A percentile compares a stretch with the other conserved stretches of the same genome.
Evolutionary conservation across 192 early-diverging fungal genomes (phyloP).

Genomic region (Podila clonocystis): DNA sequence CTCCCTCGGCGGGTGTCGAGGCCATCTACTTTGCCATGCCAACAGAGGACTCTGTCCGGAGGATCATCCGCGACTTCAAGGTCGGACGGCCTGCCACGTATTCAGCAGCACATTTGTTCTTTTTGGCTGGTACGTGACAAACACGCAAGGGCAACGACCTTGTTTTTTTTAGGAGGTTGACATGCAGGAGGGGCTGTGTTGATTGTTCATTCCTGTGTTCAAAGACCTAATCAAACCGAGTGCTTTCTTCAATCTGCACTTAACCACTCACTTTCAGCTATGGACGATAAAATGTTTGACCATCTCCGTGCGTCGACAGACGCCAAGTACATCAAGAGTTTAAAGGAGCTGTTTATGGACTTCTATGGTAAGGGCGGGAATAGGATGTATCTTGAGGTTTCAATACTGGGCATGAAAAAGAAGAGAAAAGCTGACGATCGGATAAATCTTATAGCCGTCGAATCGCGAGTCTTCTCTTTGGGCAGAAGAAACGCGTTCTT

Average conservation of each 20-base stretch:
- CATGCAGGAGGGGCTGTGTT: not conserved
- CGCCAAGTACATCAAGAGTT: conserved; percentile 67
- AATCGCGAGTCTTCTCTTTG: conserved; percentile 35
- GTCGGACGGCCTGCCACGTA: conserved; percentile 60
- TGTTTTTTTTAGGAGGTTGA: not conserved
- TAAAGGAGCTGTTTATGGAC: conserved; percentile 86
- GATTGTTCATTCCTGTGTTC: not conserved
- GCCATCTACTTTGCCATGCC: conserved; percentile 73
- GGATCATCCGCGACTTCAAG: conserved; percentile 69
- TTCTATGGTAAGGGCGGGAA: conserved; percentile 70
- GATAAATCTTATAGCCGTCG: conserved; percentile 32
- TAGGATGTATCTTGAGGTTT: not conserved
- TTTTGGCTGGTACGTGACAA: conserved; percentile 57
- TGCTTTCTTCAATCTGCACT: not conserved
- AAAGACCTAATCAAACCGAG: not conserved
- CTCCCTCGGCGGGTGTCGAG: conserved; percentile 65
- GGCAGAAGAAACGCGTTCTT: conserved; percentile 38
- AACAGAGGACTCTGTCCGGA: conserved; percentile 64
- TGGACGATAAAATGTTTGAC: conserved; percentile 71
- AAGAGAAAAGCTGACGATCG: not conserved
- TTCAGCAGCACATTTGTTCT: conserved; percentile 69
- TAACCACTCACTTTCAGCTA: not conserved
- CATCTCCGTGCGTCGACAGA: conserved; percentile 68
- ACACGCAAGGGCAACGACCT: not conserved
- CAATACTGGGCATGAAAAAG: too few relatives aligned